phyloP scores from a whole-genome alignment of 1,284 basidiomycete species.

The Leccinum solheimii region DNA sequence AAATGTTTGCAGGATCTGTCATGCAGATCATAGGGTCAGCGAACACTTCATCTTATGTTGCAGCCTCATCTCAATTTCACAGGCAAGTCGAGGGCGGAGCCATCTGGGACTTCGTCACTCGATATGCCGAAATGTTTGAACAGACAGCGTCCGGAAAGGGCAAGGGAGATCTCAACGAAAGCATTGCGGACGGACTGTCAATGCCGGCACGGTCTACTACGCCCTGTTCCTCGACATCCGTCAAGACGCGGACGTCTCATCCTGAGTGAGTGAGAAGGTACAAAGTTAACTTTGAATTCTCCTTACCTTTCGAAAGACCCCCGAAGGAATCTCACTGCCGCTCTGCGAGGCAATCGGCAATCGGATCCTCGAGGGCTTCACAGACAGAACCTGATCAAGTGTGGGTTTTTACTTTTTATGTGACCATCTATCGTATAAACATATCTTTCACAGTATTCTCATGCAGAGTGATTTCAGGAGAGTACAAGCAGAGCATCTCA shows the following conservation, averaged over 20 bases:
- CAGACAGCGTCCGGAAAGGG: conserved; percentile 8
- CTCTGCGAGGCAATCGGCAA: conserved; percentile 31
- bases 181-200: background rate
- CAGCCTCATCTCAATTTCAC: background rate
- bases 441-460: conserved; percentile 54
- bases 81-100: conserved; percentile 19
- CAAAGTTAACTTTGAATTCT: too few species aligned
- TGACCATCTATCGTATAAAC: background rate
- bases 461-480: conserved; percentile 75
- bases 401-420: conserved; percentile 36
- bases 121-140: conserved; percentile 21
- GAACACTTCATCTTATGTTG: background rate
- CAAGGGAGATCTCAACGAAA: background rate
- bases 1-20: background rate
- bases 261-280: background rate
- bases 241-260: conserved; percentile 6
- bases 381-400: conserved; percentile 61
- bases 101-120: conserved; percentile 19
- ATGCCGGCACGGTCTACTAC: conserved; percentile 14
- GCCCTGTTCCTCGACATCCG: conserved; percentile 25
- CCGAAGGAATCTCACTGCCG: conserved; percentile 28
- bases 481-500: conserved; percentile 81
- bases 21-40: conserved; percentile 22
- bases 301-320: background rate
- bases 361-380: conserved; percentile 15